These are phyloP conservation scores for Phialocephala subalpina DNA, from an alignment of 2,329 filamentous ascomycete species.

Conservation along the genomic window DNA sequence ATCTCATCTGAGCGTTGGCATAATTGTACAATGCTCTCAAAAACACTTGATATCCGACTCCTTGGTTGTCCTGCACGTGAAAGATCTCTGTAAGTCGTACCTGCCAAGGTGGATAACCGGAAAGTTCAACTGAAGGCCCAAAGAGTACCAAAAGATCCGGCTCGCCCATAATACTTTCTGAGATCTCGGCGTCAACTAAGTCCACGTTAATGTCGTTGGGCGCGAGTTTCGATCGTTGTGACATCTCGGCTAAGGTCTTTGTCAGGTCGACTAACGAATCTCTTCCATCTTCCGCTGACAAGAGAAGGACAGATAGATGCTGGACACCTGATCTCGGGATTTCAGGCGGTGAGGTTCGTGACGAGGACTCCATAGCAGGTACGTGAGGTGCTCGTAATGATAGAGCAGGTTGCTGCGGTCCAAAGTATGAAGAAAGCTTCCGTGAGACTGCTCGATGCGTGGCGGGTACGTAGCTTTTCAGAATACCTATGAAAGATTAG, in stretches of 20 bases:
- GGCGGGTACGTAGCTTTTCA: conserved; percentile 89
- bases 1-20: conserved; percentile 86
- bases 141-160: conserved; percentile 92
- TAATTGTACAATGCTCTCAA: conserved; percentile 84
- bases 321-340: conserved; percentile 46
- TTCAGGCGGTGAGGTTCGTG: conserved; percentile 53
- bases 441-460: conserved; percentile 80
- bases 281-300: conserved; percentile 88
- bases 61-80: conserved; percentile 76
- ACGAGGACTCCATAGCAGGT: conserved; percentile 61
- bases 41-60: conserved; percentile 94
- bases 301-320: conserved; percentile 72
- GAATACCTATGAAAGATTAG: conserved; percentile 65
- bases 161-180: conserved; percentile 80
- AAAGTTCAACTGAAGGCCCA: conserved; percentile 80
- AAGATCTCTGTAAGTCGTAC: conserved; percentile 95
- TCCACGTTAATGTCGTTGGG: conserved; percentile 84
- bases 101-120: conserved; percentile 97
- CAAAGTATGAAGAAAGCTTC: conserved; percentile 89
- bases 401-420: conserved; percentile 74
- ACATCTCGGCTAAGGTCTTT: conserved; percentile 93
- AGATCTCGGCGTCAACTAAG: conserved; percentile 88
- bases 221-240: conserved; percentile 84
- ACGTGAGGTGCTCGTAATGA: conserved; percentile 77
- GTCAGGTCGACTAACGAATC: conserved; percentile 96